Conservation (phyloP, 2,329 filamentous ascomycete genomes). For the Talaromyces sp. region DNA sequence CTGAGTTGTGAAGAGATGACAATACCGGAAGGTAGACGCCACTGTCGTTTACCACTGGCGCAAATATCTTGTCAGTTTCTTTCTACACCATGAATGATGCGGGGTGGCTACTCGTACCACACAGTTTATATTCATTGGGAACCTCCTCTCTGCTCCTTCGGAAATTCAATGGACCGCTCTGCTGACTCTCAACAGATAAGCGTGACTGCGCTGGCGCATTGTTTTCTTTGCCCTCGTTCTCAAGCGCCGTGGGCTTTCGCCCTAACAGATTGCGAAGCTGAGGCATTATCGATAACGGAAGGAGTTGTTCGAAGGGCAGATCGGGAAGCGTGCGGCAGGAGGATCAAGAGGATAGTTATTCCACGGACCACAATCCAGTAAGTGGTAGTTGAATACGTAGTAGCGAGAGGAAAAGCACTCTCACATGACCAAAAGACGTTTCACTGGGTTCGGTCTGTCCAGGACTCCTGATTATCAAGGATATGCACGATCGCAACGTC, state of each 20-base stretch:
- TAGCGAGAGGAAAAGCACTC: background rate
- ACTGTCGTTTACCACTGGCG: constrained; percentile 85
- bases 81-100: background rate
- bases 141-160: constrained; percentile 60
- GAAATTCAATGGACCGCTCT: constrained; percentile 49
- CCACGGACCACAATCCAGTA: background rate
- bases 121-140: constrained; percentile 72
- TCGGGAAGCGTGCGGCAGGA: background rate
- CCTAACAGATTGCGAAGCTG: constrained; percentile 67
- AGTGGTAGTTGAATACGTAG: background rate
- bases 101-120: constrained; percentile 48
- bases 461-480: background rate
- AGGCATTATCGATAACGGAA: constrained; percentile 46
- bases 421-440: background rate
- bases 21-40: constrained; percentile 89
- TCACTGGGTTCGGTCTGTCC: background rate
- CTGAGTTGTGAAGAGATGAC: constrained; percentile 5
- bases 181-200: constrained; percentile 38
- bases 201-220: constrained; percentile 53
- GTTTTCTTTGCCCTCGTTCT: constrained; percentile 25
- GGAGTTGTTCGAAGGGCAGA: background rate
- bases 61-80: background rate
- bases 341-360: background rate
- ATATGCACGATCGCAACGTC: background rate
- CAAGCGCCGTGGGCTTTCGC: constrained; percentile 49